Evolutionary conservation across 495 filamentous ascomycete genomes (phyloP), one percentile per base, ranked within the genome.

Genomic region (Friedmanniomyces endolithicus): DNA sequence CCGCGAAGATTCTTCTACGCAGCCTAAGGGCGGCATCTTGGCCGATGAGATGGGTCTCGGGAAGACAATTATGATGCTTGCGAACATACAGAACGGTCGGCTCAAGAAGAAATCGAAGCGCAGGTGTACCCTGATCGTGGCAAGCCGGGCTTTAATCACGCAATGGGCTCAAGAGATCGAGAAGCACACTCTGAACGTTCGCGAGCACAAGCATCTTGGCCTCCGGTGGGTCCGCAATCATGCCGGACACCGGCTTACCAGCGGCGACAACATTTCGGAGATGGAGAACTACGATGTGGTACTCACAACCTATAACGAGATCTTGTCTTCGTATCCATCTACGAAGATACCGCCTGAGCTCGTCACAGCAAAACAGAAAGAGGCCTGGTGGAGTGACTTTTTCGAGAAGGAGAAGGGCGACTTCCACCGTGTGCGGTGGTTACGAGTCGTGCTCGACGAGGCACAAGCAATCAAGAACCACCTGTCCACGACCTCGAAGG

Each of bases 31-130:
- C 0, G 80, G 82, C 0, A 65, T 85, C 8, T 59, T 78, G 0
- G 76, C 74, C 0, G 81, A 86, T 60, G 64, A 69, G 17, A 85
- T 85, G 81, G 82, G 83, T 0, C 64, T 85, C 1, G 84, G 84
- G 0, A 87, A 74, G 51, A 80, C 7, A 67, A 73, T 58, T 67
- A 76, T 57, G 67, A 63, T 20, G 61, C 67, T 68, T 80, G 25
- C 73, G 80, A 31, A 69, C 27, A 34, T 68, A 7, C 69, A 67
- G 48, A 63, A 70, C 27, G 39, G 55, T 7, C 19, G 54, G 2
- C 48, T 63, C 14, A 24, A 47, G 11, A 34, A 44, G 16, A 66
- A 65, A 17, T 65, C 48, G 6, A 51, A 64, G 51, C 24, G 2
- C 16, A n/a, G 48, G n/a, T 56, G 70, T 1, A 82, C 79, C 0